Evolutionary conservation across 306 rosid species (phyloP).

Genomic region (Quercus wislizeni): DNA sequence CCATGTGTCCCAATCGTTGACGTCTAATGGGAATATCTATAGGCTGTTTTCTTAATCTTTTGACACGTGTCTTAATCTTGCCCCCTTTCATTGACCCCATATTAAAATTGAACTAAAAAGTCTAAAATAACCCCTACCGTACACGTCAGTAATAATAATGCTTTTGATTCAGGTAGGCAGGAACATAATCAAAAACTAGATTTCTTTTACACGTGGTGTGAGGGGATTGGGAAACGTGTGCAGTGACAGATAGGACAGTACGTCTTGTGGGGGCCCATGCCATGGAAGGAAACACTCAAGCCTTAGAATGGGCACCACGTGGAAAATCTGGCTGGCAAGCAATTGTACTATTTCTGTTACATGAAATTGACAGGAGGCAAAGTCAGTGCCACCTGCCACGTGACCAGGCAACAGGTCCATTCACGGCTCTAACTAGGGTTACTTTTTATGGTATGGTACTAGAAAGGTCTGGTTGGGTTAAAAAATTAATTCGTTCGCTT

Average conservation of each 20-base stretch:
- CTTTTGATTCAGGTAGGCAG: not conserved
- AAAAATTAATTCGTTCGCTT: not conserved
- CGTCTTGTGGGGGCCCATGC: conserved; percentile 12
- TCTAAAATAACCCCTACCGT: not conserved
- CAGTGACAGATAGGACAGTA: conserved; percentile 1
- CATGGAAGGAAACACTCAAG: not conserved
- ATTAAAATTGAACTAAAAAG: not conserved
- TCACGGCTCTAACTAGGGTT: conserved; percentile 4
- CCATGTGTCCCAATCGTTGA: conserved; percentile 32
- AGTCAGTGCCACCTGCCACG: conserved; percentile 19
- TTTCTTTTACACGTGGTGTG: conserved; percentile 1
- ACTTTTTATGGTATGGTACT: not conserved
- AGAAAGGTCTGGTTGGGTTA: not conserved
- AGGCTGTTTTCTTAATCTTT: not conserved
- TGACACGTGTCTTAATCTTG: conserved; percentile 16
- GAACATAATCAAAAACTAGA: not conserved
- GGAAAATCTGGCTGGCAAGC: conserved; percentile 20
- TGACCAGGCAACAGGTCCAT: not conserved
- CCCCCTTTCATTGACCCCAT: not conserved
- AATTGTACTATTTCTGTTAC: conserved; percentile 3
- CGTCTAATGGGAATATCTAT: not conserved
- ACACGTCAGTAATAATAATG: not conserved
- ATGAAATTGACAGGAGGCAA: conserved; percentile 10
- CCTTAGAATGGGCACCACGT: conserved; percentile 13
- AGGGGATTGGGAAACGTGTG: conserved; percentile 6